Evolutionary conservation across 768 basidiomycete genomes (phyloP).

Genomic region (Lactifluus subvellereus): DNA sequence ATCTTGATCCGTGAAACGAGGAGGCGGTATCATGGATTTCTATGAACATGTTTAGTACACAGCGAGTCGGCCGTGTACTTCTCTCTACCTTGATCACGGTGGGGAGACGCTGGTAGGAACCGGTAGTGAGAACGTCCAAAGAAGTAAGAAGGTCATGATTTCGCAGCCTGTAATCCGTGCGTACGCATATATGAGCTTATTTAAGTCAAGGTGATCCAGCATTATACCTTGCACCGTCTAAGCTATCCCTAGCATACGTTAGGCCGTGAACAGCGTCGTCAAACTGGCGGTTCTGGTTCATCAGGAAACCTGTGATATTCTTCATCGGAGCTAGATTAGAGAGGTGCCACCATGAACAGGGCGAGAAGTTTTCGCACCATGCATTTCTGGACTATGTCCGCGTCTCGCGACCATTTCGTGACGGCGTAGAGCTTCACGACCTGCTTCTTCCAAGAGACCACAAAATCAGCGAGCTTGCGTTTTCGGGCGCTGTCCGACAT

Average conservation of each 20-base stretch:
- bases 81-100: constrained; percentile 63
- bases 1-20: constrained; percentile 60
- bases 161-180: constrained; percentile 51
- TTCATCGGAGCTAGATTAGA: constrained; percentile 28
- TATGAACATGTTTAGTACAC: constrained; percentile 29
- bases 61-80: neutral
- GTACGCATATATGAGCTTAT: neutral
- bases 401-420: constrained; percentile 82
- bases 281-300: constrained; percentile 82
- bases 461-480: constrained; percentile 79
- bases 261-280: constrained; percentile 60
- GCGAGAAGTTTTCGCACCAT: constrained; percentile 46
- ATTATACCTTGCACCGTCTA: constrained; percentile 73
- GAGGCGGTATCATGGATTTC: constrained; percentile 65
- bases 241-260: constrained; percentile 55
- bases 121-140: constrained; percentile 80
- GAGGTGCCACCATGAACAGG: neutral
- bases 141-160: constrained; percentile 94
- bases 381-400: constrained; percentile 77
- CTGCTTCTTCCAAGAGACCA: constrained; percentile 86
- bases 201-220: neutral
- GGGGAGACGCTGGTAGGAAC: constrained; percentile 81
- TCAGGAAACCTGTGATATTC: constrained; percentile 85
- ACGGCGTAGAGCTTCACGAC: constrained; percentile 85
- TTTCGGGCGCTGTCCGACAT: constrained; percentile 80